phyloP scores from a whole-genome alignment of 257 asterid genomes.

The Petunia axillaris region DNA sequence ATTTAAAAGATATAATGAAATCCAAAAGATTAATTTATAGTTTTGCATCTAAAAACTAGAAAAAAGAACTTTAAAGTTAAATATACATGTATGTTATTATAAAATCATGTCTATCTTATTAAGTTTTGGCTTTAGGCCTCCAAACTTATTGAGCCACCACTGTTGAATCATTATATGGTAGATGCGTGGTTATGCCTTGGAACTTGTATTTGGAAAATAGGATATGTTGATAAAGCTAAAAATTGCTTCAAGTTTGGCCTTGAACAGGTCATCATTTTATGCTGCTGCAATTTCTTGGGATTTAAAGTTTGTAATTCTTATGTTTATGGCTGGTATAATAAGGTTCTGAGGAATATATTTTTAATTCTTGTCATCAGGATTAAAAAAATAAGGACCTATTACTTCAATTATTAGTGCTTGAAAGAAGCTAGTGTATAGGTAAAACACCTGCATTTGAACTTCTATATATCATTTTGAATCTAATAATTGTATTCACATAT shows the following conservation, averaged over 20 bases:
- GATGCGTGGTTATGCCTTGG: constrained; percentile 95
- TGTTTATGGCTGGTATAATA: neutral
- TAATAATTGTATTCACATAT: neutral
- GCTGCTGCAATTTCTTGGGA: constrained; percentile 19
- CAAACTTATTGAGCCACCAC: too few relatives aligned
- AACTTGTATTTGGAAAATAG: constrained; percentile 93
- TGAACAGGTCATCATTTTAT: constrained; percentile 59
- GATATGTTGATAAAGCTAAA: constrained; percentile 72
- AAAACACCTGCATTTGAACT: neutral
- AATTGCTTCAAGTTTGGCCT: constrained; percentile 78
- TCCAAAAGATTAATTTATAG: too few relatives aligned
- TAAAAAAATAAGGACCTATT: constrained; percentile 67
- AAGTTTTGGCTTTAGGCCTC: too few relatives aligned
- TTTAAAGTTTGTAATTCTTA: neutral
- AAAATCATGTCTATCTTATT: too few relatives aligned
- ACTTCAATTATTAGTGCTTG: constrained; percentile 92
- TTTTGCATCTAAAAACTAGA: too few relatives aligned
- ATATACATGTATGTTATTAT: too few relatives aligned
- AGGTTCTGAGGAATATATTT: constrained; percentile 15
- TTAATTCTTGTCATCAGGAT: constrained; percentile 48
- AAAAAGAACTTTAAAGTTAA: too few relatives aligned
- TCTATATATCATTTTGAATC: too few relatives aligned
- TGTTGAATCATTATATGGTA: constrained; percentile 73
- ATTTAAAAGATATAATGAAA: too few relatives aligned
- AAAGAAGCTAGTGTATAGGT: constrained; percentile 84